Conservation (phyloP, 495 filamentous ascomycete genomes). For the Penicillium ochrochloron region DNA sequence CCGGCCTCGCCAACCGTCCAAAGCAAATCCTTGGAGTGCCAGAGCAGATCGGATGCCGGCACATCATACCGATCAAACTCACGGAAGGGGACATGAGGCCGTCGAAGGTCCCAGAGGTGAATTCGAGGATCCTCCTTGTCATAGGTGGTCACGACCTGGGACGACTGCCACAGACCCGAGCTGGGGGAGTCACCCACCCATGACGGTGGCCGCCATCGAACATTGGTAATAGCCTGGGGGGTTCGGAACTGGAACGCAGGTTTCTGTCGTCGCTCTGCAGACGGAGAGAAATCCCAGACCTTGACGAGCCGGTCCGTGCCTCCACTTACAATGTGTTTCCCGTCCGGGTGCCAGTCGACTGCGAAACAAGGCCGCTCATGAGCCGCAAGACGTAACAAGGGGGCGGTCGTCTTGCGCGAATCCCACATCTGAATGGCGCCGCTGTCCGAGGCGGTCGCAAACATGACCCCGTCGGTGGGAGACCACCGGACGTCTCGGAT, state of each 20-base stretch:
- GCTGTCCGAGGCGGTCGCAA: conserved; percentile 89
- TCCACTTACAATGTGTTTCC: conserved; percentile 84
- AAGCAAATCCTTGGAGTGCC: conserved; percentile 87
- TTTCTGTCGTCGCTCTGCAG: conserved; percentile 79
- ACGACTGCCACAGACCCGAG: conserved; percentile 67
- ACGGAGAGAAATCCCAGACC: conserved; percentile 89
- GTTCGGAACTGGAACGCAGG: conserved; percentile 63
- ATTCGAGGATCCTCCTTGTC: conserved; percentile 69
- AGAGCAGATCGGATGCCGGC: conserved; percentile 77
- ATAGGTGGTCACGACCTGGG: conserved; percentile 70
- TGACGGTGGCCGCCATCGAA: conserved; percentile 84
- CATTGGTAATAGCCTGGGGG: conserved; percentile 71
- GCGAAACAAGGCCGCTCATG: conserved; percentile 80
- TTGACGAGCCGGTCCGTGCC: conserved; percentile 82
- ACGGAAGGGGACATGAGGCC: conserved; percentile 83
- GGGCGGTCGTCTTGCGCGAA: conserved; percentile 59
- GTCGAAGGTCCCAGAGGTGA: conserved; percentile 90
- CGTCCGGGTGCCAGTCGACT: conserved; percentile 96
- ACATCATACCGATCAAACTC: conserved; percentile 78
- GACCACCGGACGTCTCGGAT: conserved; percentile 91
- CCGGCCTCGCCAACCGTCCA: conserved; percentile 90
- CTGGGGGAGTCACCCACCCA: conserved; percentile 70
- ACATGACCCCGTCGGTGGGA: conserved; percentile 79
- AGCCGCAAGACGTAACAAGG: conserved; percentile 76
- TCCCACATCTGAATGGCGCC: conserved; percentile 78